Percentiles rank a stretch among this genome's conserved stretches.
phyloP scores from a whole-genome alignment of 2,329 filamentous ascomycete genomes.

The Dothistroma septosporum region DNA sequence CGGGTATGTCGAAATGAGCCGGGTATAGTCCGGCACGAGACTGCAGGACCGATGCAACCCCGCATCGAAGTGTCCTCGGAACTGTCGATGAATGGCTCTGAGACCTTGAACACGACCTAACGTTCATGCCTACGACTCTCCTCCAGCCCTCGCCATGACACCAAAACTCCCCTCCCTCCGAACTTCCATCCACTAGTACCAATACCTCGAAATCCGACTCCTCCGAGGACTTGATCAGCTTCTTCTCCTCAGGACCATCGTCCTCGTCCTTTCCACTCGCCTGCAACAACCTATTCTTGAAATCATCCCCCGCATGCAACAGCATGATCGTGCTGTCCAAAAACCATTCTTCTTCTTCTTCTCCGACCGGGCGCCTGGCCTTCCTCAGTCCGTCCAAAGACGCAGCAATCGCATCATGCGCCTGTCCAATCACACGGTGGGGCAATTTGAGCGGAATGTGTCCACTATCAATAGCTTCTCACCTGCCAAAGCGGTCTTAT shows the following conservation, averaged over 20 bases:
- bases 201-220: not conserved
- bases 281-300: not conserved
- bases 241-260: not conserved
- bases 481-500: not conserved
- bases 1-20: not conserved
- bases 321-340: not conserved
- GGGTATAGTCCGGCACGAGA: not conserved
- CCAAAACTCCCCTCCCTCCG: not conserved
- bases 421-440: not conserved
- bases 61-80: not conserved
- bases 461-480: constrained; percentile 1
- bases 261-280: not conserved
- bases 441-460: not conserved
- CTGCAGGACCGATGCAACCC: too few relatives aligned
- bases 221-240: not conserved
- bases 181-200: not conserved
- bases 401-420: constrained; percentile 1
- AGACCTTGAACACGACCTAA: not conserved
- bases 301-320: not conserved
- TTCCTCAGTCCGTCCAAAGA: not conserved
- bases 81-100: too few relatives aligned
- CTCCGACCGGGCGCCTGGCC: not conserved
- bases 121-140: not conserved
- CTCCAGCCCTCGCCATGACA: not conserved
- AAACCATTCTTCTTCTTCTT: not conserved